These are phyloP conservation scores for Wallacemonas sp. DNA, from an alignment of 208 protist genomes.

Conservation along the genomic window DNA sequence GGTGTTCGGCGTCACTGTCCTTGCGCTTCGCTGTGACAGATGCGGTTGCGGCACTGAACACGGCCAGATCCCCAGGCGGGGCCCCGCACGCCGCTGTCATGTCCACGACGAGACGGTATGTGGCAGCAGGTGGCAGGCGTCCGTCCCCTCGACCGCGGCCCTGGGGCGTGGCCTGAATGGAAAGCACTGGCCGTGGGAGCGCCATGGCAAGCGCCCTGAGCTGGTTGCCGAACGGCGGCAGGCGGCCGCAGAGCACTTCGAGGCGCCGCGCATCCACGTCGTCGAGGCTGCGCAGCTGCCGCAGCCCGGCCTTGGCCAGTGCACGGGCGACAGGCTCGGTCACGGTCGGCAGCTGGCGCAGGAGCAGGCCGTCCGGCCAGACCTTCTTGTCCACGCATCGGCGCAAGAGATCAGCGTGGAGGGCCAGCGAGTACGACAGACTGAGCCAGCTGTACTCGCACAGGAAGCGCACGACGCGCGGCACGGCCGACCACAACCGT, in stretches of 20 bases:
- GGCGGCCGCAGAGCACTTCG: constrained; percentile 61
- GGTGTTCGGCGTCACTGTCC: not conserved
- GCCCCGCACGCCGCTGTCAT: not conserved
- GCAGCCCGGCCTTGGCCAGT: constrained; percentile 49
- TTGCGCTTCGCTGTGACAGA: no score
- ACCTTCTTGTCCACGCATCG: constrained; percentile 77
- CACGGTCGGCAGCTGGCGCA: constrained; percentile 76
- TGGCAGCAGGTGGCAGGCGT: not conserved
- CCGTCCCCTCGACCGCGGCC: not conserved
- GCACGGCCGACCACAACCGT: constrained; percentile 65
- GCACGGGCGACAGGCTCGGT: constrained; percentile 51
- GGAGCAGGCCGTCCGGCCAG: constrained; percentile 69
- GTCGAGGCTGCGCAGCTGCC: constrained; percentile 40
- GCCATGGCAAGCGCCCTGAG: constrained; percentile 34
- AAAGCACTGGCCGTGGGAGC: constrained; percentile 28
- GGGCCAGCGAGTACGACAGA: constrained; percentile 46
- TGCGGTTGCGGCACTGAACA: no score
- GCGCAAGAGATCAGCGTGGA: constrained; percentile 47
- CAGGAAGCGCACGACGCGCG: constrained; percentile 69
- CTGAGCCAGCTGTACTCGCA: constrained; percentile 57
- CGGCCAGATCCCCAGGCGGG: not conserved
- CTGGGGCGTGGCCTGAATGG: not conserved
- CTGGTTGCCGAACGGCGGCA: constrained; percentile 74
- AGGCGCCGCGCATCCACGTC: constrained; percentile 51
- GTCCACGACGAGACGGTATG: not conserved